Percentiles rank a stretch among this genome's conserved stretches.
Evolutionary conservation across 306 rosid genomes (phyloP).

Genomic region (Acmispon strigosus): DNA sequence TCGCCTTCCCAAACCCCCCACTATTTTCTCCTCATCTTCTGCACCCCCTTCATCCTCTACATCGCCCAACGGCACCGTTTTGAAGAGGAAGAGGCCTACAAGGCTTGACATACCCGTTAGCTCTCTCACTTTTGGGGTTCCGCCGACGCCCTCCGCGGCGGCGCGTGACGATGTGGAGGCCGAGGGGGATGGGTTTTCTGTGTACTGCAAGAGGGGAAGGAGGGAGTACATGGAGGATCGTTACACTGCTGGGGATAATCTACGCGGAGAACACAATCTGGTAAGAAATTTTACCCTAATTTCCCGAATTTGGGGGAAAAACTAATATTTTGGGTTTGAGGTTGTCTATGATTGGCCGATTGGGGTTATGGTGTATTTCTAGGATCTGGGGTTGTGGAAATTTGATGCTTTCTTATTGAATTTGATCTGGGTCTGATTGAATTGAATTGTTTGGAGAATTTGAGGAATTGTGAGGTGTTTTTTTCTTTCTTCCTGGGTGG

Average conservation of each 20-base stretch:
- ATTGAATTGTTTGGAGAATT: not conserved
- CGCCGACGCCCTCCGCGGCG: slow-evolving; percentile 40
- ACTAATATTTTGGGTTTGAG: not conserved
- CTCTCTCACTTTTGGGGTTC: slow-evolving; percentile 34
- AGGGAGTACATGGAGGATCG: slow-evolving; percentile 93
- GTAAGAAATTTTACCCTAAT: slow-evolving; percentile 26
- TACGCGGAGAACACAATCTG: slow-evolving; percentile 69
- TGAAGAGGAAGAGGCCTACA: slow-evolving; percentile 89
- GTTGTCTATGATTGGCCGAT: not conserved
- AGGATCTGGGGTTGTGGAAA: slow-evolving; percentile 11
- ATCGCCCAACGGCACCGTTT: slow-evolving; percentile 43
- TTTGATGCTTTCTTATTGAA: slow-evolving; percentile 2
- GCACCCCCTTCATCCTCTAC: slow-evolving; percentile 1
- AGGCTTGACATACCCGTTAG: slow-evolving; percentile 69
- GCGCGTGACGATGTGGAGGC: slow-evolving; percentile 55
- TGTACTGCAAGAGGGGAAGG: slow-evolving; percentile 84
- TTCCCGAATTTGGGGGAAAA: not conserved
- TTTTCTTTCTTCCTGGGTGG: not conserved
- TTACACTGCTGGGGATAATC: slow-evolving; percentile 52
- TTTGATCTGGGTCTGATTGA: slow-evolving; percentile 7
- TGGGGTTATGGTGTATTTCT: not conserved
- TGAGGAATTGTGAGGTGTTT: not conserved
- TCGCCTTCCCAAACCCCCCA: slow-evolving; percentile 45
- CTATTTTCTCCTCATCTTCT: slow-evolving; percentile 31
- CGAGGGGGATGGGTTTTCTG: slow-evolving; percentile 53